A percentile compares a stretch with the other conserved stretches of the same genome.
Conservation (phyloP, 2,329 filamentous ascomycete species). For the Epichloe sp. region DNA sequence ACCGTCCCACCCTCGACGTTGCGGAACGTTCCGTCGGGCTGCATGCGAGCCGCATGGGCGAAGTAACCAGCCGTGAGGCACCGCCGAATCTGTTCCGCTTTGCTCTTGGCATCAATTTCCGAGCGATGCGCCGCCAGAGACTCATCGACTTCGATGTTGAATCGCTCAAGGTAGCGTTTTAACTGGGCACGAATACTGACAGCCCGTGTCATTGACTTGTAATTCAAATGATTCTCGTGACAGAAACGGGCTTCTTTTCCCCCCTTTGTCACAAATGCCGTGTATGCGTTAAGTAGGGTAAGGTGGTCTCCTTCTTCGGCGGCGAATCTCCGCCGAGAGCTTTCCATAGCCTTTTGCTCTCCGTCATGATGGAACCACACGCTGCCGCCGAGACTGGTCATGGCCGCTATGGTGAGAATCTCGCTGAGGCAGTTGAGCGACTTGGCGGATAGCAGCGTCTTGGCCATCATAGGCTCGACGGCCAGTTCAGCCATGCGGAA, state of each 20-base stretch:
- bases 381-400: slow-evolving; percentile 75
- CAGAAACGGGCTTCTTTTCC: slow-evolving; percentile 76
- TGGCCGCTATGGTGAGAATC: slow-evolving; percentile 82
- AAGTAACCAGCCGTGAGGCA: slow-evolving; percentile 89
- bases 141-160: slow-evolving; percentile 60
- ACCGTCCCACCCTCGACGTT: slow-evolving; percentile 69
- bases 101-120: slow-evolving; percentile 16
- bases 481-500: slow-evolving; percentile 85
- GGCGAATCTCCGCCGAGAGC: slow-evolving; percentile 66
- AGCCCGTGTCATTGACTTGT: slow-evolving; percentile 67
- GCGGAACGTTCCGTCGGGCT: slow-evolving; percentile 77
- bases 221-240: slow-evolving; percentile 75
- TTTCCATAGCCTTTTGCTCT: slow-evolving; percentile 63
- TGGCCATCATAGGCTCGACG: slow-evolving; percentile 91
- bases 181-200: slow-evolving; percentile 80
- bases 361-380: slow-evolving; percentile 74
- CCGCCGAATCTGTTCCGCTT: slow-evolving; percentile 63
- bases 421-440: slow-evolving; percentile 71
- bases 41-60: slow-evolving; percentile 86
- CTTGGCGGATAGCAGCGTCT: slow-evolving; percentile 64
- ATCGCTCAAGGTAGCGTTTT: slow-evolving; percentile 74
- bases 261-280: slow-evolving; percentile 71
- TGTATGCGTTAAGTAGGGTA: slow-evolving; percentile 86
- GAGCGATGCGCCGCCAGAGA: slow-evolving; percentile 28
- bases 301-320: slow-evolving; percentile 90